Conservation (phyloP, 441 rosid species). For the Croton laevigatus region DNA sequence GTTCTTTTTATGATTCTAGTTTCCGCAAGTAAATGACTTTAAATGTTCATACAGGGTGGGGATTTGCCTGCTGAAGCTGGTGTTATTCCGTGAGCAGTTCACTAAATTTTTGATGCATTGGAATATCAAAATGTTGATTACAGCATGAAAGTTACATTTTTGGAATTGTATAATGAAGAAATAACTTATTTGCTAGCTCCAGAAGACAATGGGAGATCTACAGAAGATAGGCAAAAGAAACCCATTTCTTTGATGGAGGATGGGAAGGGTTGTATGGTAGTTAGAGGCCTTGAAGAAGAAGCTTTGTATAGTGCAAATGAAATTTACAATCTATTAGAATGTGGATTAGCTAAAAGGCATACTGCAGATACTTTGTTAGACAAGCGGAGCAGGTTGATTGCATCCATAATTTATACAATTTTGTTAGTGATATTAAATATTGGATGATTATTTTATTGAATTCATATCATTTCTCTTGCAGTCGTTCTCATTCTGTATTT, state of each 20-base stretch:
- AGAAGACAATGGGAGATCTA: conserved; percentile 53
- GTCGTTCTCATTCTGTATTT: conserved; percentile 95
- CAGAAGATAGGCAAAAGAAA: conserved; percentile 76
- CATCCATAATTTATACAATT: neutral
- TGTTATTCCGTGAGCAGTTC: conserved; percentile 89
- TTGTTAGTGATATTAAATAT: conserved; percentile 1
- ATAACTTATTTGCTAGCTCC: conserved; percentile 75
- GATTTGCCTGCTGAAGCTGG: conserved; percentile 95
- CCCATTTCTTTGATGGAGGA: conserved; percentile 88
- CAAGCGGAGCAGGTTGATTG: conserved; percentile 69
- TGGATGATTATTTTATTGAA: conserved; percentile 16
- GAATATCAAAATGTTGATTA: conserved; percentile 89
- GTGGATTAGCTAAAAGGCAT: conserved; percentile 84
- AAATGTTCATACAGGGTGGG: conserved; percentile 51
- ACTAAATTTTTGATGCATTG: conserved; percentile 72
- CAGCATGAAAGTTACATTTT: conserved; percentile 87
- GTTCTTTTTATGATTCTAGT: neutral
- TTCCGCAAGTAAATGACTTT: neutral
- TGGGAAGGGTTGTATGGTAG: conserved; percentile 84
- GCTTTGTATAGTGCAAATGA: conserved; percentile 88
- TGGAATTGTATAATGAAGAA: conserved; percentile 94
- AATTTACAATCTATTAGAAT: conserved; percentile 25
- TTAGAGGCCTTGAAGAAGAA: conserved; percentile 92
- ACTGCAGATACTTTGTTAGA: conserved; percentile 88
- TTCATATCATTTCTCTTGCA: conserved; percentile 28